Evolutionary conservation across 2,329 filamentous ascomycete genomes (phyloP).

Genomic region (Thelonectria blattea): DNA sequence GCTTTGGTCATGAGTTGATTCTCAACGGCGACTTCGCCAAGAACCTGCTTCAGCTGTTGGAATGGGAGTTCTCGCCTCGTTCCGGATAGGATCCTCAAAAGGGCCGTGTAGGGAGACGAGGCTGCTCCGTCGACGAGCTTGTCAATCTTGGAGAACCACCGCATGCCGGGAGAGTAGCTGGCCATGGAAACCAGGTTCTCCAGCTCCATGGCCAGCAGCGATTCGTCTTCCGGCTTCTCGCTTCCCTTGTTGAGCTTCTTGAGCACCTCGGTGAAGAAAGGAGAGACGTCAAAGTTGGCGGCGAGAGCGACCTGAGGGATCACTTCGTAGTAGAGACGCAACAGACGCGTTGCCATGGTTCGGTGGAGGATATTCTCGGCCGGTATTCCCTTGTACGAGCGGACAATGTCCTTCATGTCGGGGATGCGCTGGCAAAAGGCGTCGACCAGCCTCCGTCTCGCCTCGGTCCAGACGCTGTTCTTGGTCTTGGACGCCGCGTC

Average conservation of each 20-base stretch:
- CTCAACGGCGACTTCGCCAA: slow-evolving; percentile 67
- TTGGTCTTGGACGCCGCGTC: slow-evolving; percentile 49
- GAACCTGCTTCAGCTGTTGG: slow-evolving; percentile 58
- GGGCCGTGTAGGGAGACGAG: slow-evolving; percentile 71
- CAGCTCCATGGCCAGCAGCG: slow-evolving; percentile 73
- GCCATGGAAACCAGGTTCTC: slow-evolving; percentile 84
- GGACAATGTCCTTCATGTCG: slow-evolving; percentile 79
- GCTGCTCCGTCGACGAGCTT: slow-evolving; percentile 53
- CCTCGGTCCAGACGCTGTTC: slow-evolving; percentile 69
- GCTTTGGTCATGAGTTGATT: slow-evolving; percentile 67
- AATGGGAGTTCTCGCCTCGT: slow-evolving; percentile 40
- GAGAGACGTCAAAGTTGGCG: slow-evolving; percentile 87
- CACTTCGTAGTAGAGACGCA: slow-evolving; percentile 85
- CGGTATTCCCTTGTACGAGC: slow-evolving; percentile 72
- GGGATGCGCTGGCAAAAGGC: slow-evolving; percentile 82
- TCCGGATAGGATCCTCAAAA: slow-evolving; percentile 58
- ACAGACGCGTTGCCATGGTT: slow-evolving; percentile 77
- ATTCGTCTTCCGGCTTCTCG: slow-evolving; percentile 55
- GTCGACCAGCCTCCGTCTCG: slow-evolving; percentile 69
- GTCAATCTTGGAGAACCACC: slow-evolving; percentile 84
- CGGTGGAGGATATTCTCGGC: slow-evolving; percentile 75
- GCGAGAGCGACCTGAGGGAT: slow-evolving; percentile 80
- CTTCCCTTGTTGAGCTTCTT: slow-evolving; percentile 62
- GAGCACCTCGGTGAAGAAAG: slow-evolving; percentile 73
- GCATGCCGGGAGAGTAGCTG: slow-evolving; percentile 80